Evolutionary conservation across 108 stramenopile genomes (phyloP).

Genomic region (Cyclostephanos tholiformis): DNA sequence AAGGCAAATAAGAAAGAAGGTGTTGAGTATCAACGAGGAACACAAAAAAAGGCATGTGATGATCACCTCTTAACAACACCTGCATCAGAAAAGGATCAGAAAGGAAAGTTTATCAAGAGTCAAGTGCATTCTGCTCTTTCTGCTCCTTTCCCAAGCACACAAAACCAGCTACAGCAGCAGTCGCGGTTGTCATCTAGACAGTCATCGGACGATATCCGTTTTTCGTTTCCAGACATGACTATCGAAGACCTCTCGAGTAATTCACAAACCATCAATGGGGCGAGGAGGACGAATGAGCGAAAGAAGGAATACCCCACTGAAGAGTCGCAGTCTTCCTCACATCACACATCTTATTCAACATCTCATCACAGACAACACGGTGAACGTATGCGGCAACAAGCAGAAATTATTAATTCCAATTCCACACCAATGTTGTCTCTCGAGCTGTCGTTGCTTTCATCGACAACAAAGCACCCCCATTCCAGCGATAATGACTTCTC

Average conservation of each 20-base stretch:
- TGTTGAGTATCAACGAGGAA: background rate
- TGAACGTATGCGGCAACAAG: background rate
- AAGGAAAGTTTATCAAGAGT: background rate
- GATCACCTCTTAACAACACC: background rate
- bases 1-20: slow-evolving; percentile 5
- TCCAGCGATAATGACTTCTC: background rate
- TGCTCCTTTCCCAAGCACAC: background rate
- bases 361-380: background rate
- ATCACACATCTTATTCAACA: background rate
- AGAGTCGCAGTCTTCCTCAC: background rate
- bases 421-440: background rate
- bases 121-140: background rate
- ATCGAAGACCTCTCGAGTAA: background rate
- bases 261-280: too few relatives aligned
- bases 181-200: background rate
- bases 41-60: background rate
- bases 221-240: background rate
- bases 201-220: background rate
- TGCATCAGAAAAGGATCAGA: too few relatives aligned
- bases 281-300: too few relatives aligned
- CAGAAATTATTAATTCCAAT: background rate
- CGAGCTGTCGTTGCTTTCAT: background rate
- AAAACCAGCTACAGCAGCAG: background rate
- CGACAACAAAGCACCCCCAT: background rate
- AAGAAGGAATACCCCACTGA: background rate